Evolutionary conservation across 805 yeast genomes (phyloP).

Genomic region (Ogataea paraovalis): DNA sequence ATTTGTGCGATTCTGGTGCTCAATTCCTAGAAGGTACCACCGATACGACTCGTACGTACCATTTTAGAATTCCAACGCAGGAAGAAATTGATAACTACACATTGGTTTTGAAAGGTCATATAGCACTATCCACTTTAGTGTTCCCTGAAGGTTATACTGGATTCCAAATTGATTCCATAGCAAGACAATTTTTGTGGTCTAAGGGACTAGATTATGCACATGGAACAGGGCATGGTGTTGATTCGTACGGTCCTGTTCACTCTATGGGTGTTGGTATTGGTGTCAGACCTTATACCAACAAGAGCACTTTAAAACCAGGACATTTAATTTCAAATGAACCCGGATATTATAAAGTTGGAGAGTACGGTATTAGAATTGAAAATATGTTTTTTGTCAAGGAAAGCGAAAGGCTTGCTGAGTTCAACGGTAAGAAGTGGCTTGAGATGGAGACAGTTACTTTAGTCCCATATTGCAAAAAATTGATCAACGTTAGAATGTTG

Average conservation of each 20-base stretch:
- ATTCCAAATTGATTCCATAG: constrained; percentile 49
- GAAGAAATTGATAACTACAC: constrained; percentile 51
- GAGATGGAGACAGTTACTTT: constrained; percentile 55
- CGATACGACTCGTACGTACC: constrained; percentile 59
- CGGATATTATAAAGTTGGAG: constrained; percentile 56
- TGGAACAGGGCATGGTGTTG: constrained; percentile 65
- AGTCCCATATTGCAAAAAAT: constrained; percentile 52
- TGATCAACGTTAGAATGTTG: constrained; percentile 44
- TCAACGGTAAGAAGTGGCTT: constrained; percentile 40
- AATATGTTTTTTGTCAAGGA: constrained; percentile 47
- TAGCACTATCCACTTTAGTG: constrained; percentile 43
- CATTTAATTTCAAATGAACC: constrained; percentile 59
- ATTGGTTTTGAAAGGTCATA: constrained; percentile 54
- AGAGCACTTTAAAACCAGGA: constrained; percentile 44
- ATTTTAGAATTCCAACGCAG: constrained; percentile 43
- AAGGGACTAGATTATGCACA: constrained; percentile 56
- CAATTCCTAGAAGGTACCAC: constrained; percentile 64
- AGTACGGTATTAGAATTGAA: constrained; percentile 55
- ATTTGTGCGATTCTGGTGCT: constrained; percentile 56
- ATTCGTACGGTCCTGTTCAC: constrained; percentile 57
- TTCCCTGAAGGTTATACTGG: constrained; percentile 58
- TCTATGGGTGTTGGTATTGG: constrained; percentile 65
- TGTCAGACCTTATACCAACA: constrained; percentile 46
- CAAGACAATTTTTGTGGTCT: constrained; percentile 56
- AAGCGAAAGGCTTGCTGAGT: constrained; percentile 29